Conservation (phyloP, 257 asterid genomes). For the Solanum microdontum region DNA sequence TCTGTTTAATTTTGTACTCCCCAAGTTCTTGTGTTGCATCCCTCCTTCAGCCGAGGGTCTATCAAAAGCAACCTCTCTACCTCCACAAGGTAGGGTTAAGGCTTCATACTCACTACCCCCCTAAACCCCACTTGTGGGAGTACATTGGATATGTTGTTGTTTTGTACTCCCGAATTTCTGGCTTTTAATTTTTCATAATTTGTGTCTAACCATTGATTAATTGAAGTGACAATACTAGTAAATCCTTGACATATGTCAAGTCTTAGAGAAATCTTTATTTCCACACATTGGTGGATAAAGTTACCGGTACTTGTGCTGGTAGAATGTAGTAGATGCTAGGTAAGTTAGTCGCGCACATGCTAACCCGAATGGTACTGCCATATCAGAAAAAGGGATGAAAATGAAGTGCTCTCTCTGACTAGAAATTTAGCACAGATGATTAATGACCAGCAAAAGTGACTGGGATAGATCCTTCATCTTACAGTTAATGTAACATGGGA, state of each 20-base stretch:
- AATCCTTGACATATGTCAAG: not conserved
- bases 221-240: not conserved
- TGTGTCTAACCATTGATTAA: not conserved
- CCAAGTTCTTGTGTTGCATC: not conserved
- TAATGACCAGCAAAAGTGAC: not conserved
- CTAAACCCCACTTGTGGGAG: not conserved
- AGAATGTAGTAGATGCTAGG: not conserved
- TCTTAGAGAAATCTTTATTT: not conserved
- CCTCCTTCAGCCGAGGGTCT: not conserved
- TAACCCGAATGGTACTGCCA: not conserved
- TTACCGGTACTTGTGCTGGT: not conserved
- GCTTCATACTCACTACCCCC: not conserved
- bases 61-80: not conserved
- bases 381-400: not conserved
- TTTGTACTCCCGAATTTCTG: slow-evolving; percentile 12
- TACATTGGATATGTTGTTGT: not conserved
- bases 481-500: not conserved
- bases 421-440: not conserved
- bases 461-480: not conserved
- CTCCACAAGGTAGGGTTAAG: not conserved
- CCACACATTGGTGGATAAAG: not conserved
- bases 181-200: slow-evolving; percentile 2
- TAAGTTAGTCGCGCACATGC: not conserved
- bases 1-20: not conserved
- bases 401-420: not conserved